Conservation (phyloP, 148 eudicot genomes). For the Diospyros kaki region DNA sequence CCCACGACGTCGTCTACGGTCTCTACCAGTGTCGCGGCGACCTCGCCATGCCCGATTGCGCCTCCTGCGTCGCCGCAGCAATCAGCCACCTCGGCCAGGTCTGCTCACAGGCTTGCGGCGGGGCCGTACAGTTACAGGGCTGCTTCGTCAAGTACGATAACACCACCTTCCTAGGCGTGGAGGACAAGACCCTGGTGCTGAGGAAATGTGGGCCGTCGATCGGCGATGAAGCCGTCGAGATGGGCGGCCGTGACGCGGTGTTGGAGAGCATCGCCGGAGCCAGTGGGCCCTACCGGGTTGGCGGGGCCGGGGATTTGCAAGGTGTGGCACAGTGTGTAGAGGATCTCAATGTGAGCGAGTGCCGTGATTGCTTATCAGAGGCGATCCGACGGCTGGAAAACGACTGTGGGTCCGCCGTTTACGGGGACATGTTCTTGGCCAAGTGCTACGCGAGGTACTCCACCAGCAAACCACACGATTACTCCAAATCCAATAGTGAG, state of each 20-base stretch:
- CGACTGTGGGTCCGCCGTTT: conserved; percentile 33
- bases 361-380: conserved; percentile 49
- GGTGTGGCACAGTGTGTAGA: conserved; percentile 60
- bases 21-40: conserved; percentile 63
- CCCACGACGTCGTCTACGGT: conserved; percentile 39
- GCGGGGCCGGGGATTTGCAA: conserved; percentile 39
- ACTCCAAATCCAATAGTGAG: conserved; percentile 30
- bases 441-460: conserved; percentile 55
- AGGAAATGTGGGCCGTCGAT: conserved; percentile 46
- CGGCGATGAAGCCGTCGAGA: conserved; percentile 11
- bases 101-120: conserved; percentile 43
- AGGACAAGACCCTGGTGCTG: conserved; percentile 41
- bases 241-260: conserved; percentile 37
- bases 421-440: conserved; percentile 47
- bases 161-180: conserved; percentile 37
- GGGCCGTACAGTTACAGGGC: conserved; percentile 41
- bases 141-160: conserved; percentile 52
- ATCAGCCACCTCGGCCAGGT: conserved; percentile 25
- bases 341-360: conserved; percentile 40
- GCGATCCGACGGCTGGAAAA: conserved; percentile 35
- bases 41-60: conserved; percentile 54
- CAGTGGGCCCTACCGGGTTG: conserved; percentile 35
- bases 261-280: conserved; percentile 18
- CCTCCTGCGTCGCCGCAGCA: conserved; percentile 36
- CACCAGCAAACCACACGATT: conserved; percentile 31